Percentiles rank a stretch among this genome's conserved stretches.
Evolutionary conservation across 495 filamentous ascomycete species (phyloP).

Genomic region (Penicillium maclennaniae): DNA sequence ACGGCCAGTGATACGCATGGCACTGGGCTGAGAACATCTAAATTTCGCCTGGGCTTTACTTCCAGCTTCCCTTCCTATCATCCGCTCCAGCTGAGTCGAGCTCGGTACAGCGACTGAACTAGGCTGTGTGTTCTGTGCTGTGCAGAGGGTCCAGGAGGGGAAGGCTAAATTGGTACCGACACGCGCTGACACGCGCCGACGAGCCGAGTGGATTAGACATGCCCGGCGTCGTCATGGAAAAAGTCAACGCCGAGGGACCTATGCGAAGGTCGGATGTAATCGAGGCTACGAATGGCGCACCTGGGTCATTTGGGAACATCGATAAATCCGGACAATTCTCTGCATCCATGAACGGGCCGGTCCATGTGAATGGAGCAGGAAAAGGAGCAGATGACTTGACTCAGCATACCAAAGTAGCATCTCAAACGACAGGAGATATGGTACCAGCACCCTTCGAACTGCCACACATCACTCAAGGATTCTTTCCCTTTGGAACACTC

Average conservation of each 20-base stretch:
- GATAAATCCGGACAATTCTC: conserved; percentile 14
- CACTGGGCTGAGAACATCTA: conserved; percentile 21
- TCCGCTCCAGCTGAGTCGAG: conserved; percentile 20
- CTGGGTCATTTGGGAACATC: conserved; percentile 7
- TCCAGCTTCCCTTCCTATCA: conserved; percentile 30
- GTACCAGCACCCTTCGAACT: conserved; percentile 60
- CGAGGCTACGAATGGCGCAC: conserved; percentile 25
- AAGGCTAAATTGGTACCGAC: conserved; percentile 18
- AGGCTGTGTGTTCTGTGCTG: conserved; percentile 26
- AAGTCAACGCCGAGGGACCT: conserved; percentile 31
- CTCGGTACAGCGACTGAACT: conserved; percentile 13
- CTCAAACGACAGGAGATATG: conserved; percentile 1
- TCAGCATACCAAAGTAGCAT: conserved; percentile 9
- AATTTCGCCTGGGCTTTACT: conserved; percentile 12
- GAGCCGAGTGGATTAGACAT: conserved; percentile 27
- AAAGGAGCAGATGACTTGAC: conserved; percentile 10
- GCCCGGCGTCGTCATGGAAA: conserved; percentile 48
- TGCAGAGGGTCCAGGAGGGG: conserved; percentile 33
- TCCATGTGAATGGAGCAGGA: conserved; percentile 29
- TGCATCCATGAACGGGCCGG: conserved; percentile 26
- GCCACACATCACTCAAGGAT: conserved; percentile 71
- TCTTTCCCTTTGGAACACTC: conserved; percentile 64
- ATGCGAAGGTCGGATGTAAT: conserved; percentile 21
- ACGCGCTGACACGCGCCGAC: conserved; percentile 1
- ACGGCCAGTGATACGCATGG: conserved; percentile 31